Conservation (phyloP, 139 green algal species). For the Asterochloris sp. region DNA sequence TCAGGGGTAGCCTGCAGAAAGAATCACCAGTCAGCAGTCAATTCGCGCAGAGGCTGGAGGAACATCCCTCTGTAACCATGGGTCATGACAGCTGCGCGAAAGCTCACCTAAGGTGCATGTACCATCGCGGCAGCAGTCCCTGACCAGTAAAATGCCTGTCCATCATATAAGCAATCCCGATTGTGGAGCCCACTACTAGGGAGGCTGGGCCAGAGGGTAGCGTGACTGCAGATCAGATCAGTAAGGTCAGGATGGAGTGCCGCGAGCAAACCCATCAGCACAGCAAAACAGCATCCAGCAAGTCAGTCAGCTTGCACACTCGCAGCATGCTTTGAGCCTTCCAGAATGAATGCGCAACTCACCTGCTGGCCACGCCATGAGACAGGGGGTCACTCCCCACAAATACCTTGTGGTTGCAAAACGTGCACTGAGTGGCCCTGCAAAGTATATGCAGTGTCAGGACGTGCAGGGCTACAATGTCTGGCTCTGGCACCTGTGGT, state of each 20-base stretch:
- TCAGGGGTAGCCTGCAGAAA: conserved; percentile 32
- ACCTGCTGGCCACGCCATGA: conserved; percentile 67
- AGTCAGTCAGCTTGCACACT: too few relatives aligned
- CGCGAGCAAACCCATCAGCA: too few relatives aligned
- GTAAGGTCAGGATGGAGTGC: too few relatives aligned
- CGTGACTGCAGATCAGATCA: conserved; percentile 31
- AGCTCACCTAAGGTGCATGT: conserved; percentile 33
- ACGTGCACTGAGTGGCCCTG: conserved; percentile 2
- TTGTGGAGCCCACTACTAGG: conserved; percentile 24
- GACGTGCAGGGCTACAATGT: neutral
- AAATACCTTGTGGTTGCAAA: conserved; percentile 52
- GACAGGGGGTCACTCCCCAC: conserved; percentile 76
- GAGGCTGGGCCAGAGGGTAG: conserved; percentile 36
- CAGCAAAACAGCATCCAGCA: too few relatives aligned
- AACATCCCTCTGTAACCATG: too few relatives aligned
- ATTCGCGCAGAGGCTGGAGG: too few relatives aligned
- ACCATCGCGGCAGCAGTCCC: conserved; percentile 26
- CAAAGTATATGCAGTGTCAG: neutral
- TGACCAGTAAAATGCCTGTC: conserved; percentile 21
- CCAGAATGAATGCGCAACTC: too few relatives aligned
- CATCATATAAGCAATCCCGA: conserved; percentile 41
- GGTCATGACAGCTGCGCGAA: too few relatives aligned
- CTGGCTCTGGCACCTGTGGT: neutral
- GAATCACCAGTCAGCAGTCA: too few relatives aligned
- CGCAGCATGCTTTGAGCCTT: too few relatives aligned